Percentiles rank a stretch among this genome's conserved stretches.
These are phyloP conservation scores for Juncus effusus DNA, from an alignment of 176 grass and related monocot genomes.

Conservation along the genomic window DNA sequence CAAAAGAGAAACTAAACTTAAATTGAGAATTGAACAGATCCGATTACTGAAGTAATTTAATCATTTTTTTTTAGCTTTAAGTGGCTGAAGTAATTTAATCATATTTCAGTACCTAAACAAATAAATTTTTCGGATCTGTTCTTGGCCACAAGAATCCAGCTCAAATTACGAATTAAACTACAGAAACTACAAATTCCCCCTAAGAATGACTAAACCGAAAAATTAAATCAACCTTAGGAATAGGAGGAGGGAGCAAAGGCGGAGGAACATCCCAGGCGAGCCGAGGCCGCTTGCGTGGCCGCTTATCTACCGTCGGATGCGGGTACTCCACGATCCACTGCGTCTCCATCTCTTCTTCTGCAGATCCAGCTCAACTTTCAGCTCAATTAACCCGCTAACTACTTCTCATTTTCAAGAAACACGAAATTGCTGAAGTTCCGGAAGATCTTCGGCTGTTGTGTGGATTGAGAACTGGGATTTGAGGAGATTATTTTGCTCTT, in stretches of 20 bases:
- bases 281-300: constrained; percentile 71
- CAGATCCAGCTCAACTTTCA: constrained; percentile 20
- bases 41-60: too few species aligned
- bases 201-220: neutral
- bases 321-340: constrained; percentile 83
- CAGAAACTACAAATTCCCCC: too few species aligned
- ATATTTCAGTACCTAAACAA: too few species aligned
- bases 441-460: neutral
- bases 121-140: too few species aligned
- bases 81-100: too few species aligned
- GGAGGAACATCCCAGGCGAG: constrained; percentile 69
- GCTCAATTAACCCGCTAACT: neutral
- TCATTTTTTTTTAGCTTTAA: too few species aligned
- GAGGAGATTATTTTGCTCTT: neutral
- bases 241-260: constrained; percentile 49
- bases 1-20: too few species aligned
- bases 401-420: constrained; percentile 2
- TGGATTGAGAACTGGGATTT: constrained; percentile 15
- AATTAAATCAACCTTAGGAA: constrained; percentile 20
- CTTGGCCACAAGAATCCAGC: too few species aligned
- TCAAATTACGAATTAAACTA: too few species aligned
- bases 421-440: neutral
- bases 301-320: constrained; percentile 56
- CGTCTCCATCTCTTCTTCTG: constrained; percentile 54
- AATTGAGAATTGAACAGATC: too few species aligned